A percentile compares a stretch with the other conserved stretches of the same genome.
Conservation (phyloP, 441 rosid species). For the Gossypium lobatum region DNA sequence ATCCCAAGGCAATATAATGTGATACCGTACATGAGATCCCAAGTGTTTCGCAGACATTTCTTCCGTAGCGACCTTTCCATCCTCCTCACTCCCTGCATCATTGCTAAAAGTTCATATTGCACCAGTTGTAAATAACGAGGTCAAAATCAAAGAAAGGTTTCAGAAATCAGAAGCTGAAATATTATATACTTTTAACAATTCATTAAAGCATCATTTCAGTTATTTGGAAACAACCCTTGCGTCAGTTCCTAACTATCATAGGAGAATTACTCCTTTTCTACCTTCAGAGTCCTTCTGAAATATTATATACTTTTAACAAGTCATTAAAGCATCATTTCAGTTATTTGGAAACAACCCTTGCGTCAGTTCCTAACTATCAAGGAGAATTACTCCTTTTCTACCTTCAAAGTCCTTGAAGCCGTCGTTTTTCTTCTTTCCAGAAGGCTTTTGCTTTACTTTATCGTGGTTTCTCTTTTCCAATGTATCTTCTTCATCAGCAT, state of each 20-base stretch:
- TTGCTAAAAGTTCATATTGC: constrained; percentile 12
- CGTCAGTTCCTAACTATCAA: not conserved
- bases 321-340: not conserved
- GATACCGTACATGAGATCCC: constrained; percentile 30
- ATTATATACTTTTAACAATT: not conserved
- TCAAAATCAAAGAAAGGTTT: not conserved
- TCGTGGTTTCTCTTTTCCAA: constrained; percentile 19
- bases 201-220: not conserved
- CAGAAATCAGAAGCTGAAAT: not conserved
- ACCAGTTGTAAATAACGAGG: not conserved
- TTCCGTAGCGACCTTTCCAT: constrained; percentile 18
- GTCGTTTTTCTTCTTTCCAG: constrained; percentile 31
- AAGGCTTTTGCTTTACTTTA: constrained; percentile 21
- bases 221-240: not conserved
- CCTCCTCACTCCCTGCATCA: constrained; percentile 31
- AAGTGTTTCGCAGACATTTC: constrained; percentile 25
- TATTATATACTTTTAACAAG: not conserved
- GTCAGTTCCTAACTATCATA: not conserved
- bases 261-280: constrained; percentile 13
- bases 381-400: constrained; percentile 13
- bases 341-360: not conserved
- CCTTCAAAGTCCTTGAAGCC: constrained; percentile 29
- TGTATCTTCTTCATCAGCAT: constrained; percentile 18
- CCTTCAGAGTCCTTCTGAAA: constrained; percentile 21
- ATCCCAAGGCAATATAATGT: not conserved